phyloP scores from a whole-genome alignment of 2,329 filamentous ascomycete genomes.

The Diaporthe nobilis region DNA sequence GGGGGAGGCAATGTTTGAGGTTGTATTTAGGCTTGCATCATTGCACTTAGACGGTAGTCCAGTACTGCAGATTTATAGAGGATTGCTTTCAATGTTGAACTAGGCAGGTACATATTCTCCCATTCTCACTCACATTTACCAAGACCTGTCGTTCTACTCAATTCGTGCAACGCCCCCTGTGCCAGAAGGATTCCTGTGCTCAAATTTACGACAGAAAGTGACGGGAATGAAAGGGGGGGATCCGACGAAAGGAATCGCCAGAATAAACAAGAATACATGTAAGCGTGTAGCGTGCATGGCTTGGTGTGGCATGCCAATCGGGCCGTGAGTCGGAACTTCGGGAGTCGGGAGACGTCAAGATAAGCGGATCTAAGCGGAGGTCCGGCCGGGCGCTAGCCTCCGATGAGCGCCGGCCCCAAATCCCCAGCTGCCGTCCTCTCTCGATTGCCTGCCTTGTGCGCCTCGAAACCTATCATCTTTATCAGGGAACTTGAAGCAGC shows the following conservation, averaged over 20 bases:
- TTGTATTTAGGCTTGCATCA: slow-evolving; percentile 18
- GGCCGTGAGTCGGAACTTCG: slow-evolving; percentile 34
- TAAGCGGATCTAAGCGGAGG: slow-evolving; percentile 37
- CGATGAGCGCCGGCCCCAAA: slow-evolving; percentile 7
- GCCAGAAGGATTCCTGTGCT: background rate
- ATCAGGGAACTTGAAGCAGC: background rate
- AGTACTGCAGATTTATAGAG: background rate
- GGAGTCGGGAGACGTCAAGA: slow-evolving; percentile 39
- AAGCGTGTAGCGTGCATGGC: background rate
- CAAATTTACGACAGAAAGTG: background rate
- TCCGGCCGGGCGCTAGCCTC: slow-evolving; percentile 24
- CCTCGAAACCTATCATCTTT: background rate
- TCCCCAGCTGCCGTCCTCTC: slow-evolving; percentile 2
- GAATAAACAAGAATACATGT: background rate
- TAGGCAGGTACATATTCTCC: background rate
- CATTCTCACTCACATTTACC: background rate
- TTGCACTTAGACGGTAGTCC: slow-evolving; percentile 2
- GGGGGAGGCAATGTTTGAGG: background rate
- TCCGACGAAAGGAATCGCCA: background rate
- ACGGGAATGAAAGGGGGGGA: background rate
- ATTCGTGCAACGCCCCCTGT: background rate
- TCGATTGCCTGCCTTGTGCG: background rate
- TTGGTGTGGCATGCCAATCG: background rate
- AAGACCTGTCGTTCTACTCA: too few relatives aligned
- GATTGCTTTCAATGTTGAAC: background rate